Conservation (phyloP, 1,284 basidiomycete genomes). For the Abortiporus biennis region DNA sequence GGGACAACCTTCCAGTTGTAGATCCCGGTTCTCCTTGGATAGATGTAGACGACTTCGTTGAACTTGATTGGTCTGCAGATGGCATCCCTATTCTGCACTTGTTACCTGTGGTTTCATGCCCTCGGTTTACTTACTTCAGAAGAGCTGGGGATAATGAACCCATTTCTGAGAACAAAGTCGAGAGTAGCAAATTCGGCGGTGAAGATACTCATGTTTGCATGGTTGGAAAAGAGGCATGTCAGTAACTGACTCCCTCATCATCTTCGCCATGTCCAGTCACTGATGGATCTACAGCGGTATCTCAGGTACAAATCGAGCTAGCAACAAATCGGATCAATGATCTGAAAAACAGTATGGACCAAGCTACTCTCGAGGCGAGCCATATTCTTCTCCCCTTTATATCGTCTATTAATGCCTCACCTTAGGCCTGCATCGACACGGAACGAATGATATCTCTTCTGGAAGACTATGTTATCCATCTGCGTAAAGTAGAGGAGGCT, state of each 20-base stretch:
- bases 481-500: constrained; percentile 41
- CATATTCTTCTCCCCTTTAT: too few relatives aligned
- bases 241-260: constrained; percentile 22
- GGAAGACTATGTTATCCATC: constrained; percentile 53
- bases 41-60: constrained; percentile 81
- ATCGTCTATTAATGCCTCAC: background rate
- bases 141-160: constrained; percentile 31
- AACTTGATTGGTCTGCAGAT: constrained; percentile 64
- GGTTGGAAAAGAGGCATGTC: constrained; percentile 71
- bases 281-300: constrained; percentile 40
- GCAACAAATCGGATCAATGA: constrained; percentile 50
- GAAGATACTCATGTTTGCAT: constrained; percentile 87
- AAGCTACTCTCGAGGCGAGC: too few relatives aligned
- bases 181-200: constrained; percentile 79
- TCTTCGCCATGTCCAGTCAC: constrained; percentile 3
- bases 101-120: constrained; percentile 70
- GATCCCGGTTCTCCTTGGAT: constrained; percentile 57
- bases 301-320: constrained; percentile 65
- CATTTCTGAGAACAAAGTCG: constrained; percentile 28
- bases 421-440: constrained; percentile 11
- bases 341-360: constrained; percentile 26
- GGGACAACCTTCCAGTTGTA: constrained; percentile 34
- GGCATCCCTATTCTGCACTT: constrained; percentile 61
- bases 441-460: constrained; percentile 55
- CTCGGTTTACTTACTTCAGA: constrained; percentile 82